phyloP scores from a whole-genome alignment of 306 rosid genomes.

The Arachis hypogaea region DNA sequence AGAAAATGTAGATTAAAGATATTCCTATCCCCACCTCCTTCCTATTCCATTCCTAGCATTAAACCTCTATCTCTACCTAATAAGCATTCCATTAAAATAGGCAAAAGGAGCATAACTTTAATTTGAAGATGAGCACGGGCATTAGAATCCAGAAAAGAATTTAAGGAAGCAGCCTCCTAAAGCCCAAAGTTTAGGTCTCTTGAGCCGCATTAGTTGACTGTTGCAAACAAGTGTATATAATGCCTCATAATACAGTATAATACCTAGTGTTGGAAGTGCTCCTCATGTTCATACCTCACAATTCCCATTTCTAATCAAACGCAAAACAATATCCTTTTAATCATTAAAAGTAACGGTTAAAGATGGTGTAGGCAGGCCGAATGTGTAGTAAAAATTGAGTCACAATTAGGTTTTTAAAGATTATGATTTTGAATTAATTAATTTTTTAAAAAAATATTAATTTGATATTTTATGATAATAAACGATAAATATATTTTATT shows the following conservation, averaged over 20 bases:
- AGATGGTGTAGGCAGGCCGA: not conserved
- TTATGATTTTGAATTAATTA: no score
- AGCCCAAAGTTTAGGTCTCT: slow-evolving; percentile 41
- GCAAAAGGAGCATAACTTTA: slow-evolving; percentile 40
- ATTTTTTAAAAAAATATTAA: no score
- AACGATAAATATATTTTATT: no score
- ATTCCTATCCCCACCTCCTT: not conserved
- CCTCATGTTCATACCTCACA: slow-evolving; percentile 36
- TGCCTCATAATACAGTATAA: slow-evolving; percentile 42
- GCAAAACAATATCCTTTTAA: slow-evolving; percentile 38
- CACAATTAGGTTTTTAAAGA: no score
- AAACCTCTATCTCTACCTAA: not conserved
- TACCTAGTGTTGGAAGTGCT: slow-evolving; percentile 39
- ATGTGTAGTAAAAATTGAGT: not conserved
- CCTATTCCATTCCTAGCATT: not conserved
- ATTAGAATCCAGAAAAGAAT: slow-evolving; percentile 24
- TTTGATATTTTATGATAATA: no score
- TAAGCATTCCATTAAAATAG: slow-evolving; percentile 36
- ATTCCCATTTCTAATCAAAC: slow-evolving; percentile 37
- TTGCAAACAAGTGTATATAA: slow-evolving; percentile 46
- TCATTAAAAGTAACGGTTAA: slow-evolving; percentile 30
- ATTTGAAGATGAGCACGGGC: slow-evolving; percentile 39
- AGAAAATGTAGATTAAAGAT: no score
- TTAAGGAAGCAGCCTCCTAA: slow-evolving; percentile 17
- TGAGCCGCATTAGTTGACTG: slow-evolving; percentile 75